Percentiles rank a stretch among this genome's conserved stretches.
phyloP scores from a whole-genome alignment of 108 stramenopile genomes.

The Nitzschia palea region DNA sequence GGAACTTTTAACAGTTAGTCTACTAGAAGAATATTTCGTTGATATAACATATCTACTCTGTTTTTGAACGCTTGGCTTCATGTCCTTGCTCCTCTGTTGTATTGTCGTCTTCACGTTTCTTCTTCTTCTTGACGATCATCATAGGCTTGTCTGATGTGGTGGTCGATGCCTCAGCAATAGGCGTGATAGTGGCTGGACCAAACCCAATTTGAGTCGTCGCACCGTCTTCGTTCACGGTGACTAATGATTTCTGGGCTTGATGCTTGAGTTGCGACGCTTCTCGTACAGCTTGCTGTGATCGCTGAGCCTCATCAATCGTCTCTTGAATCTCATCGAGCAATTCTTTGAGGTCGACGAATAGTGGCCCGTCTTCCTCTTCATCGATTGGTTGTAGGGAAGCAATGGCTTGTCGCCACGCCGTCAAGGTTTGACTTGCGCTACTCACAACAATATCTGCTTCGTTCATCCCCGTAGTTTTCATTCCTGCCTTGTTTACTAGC shows the following conservation, averaged over 20 bases:
- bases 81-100: not conserved
- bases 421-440: slow-evolving; percentile 17
- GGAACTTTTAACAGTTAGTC: too few species aligned
- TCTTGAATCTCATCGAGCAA: slow-evolving; percentile 87
- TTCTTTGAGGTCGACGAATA: slow-evolving; percentile 35
- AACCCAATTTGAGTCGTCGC: slow-evolving; percentile 34
- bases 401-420: slow-evolving; percentile 2
- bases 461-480: slow-evolving; percentile 34
- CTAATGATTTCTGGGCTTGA: slow-evolving; percentile 18
- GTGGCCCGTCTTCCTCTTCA: not conserved
- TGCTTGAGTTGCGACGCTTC: slow-evolving; percentile 44
- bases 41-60: not conserved
- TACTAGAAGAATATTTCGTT: not conserved
- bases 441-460: slow-evolving; percentile 4
- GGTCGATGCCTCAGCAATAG: not conserved
- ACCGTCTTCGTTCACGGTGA: slow-evolving; percentile 10
- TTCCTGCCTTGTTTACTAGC: slow-evolving; percentile 20
- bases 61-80: slow-evolving; percentile 14
- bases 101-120: slow-evolving; percentile 6
- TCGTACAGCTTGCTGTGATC: slow-evolving; percentile 53
- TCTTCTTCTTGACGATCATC: slow-evolving; percentile 41
- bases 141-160: slow-evolving; percentile 8
- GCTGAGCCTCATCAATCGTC: slow-evolving; percentile 70
- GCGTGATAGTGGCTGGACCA: slow-evolving; percentile 6
- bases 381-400: not conserved